Percentiles rank a stretch among this genome's conserved stretches.
Evolutionary conservation across 1,284 basidiomycete species (phyloP).

Genomic region (Ceratobasidium sp.): DNA sequence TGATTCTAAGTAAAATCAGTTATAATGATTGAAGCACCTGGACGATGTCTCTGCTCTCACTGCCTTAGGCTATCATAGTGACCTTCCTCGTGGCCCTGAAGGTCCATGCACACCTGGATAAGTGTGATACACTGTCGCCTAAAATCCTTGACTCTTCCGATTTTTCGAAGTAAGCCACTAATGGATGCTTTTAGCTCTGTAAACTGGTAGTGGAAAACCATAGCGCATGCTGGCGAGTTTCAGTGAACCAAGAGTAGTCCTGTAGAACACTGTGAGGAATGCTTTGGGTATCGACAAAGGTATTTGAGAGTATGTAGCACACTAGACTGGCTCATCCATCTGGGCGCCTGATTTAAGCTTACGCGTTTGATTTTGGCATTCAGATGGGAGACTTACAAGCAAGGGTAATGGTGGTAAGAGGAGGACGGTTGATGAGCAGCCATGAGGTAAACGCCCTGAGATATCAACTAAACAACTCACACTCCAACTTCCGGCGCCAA

Average conservation of each 20-base stretch:
- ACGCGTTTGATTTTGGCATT: background rate
- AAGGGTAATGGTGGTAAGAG: background rate
- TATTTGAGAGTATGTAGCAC: background rate
- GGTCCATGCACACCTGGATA: constrained; percentile 2
- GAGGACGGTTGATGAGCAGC: background rate
- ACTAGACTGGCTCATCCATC: background rate
- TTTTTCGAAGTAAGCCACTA: background rate
- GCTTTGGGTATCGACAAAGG: background rate
- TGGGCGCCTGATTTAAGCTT: background rate
- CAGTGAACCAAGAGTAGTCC: background rate
- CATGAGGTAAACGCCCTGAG: background rate
- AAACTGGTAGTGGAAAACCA: background rate
- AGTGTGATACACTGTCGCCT: background rate
- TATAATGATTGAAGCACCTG: background rate
- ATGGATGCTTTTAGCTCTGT: background rate
- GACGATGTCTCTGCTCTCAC: background rate
- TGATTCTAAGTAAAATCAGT: background rate
- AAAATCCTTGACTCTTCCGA: background rate
- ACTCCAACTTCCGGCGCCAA: background rate
- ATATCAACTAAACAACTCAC: background rate
- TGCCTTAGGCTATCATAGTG: background rate
- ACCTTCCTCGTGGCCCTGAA: background rate
- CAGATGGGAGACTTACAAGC: background rate
- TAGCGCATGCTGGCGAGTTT: background rate
- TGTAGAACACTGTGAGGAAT: background rate